Conservation (phyloP, 1,284 basidiomycete species). For the Sanghuangporus weigelae region DNA sequence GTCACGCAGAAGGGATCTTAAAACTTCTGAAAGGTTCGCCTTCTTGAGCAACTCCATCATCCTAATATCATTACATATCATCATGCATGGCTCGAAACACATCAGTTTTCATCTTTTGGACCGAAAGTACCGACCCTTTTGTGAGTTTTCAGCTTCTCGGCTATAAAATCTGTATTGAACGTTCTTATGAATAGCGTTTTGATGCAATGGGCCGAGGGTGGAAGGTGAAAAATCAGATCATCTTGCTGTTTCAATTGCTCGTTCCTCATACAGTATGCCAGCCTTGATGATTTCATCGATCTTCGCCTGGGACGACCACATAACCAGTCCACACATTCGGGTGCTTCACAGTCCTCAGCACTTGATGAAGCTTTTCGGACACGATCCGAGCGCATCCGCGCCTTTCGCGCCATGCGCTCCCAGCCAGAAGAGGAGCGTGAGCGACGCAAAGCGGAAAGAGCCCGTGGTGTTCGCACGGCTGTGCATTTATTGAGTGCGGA, state of each 20-base stretch:
- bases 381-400: slow-evolving; percentile 65
- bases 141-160: slow-evolving; percentile 35
- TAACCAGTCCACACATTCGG: slow-evolving; percentile 22
- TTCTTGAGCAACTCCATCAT: slow-evolving; percentile 84
- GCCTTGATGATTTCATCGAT: slow-evolving; percentile 81
- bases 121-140: slow-evolving; percentile 80
- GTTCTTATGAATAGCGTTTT: slow-evolving; percentile 55
- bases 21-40: slow-evolving; percentile 48
- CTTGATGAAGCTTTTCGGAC: slow-evolving; percentile 38
- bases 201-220: slow-evolving; percentile 93
- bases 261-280: slow-evolving; percentile 23
- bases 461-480: slow-evolving; percentile 51
- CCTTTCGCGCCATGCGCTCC: slow-evolving; percentile 64
- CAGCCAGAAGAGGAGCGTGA: slow-evolving; percentile 61
- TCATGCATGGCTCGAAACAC: slow-evolving; percentile 89
- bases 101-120: slow-evolving; percentile 81
- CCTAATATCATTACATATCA: slow-evolving; percentile 94
- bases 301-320: slow-evolving; percentile 52
- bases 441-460: slow-evolving; percentile 47
- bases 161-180: slow-evolving; percentile 1
- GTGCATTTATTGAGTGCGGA: slow-evolving; percentile 78
- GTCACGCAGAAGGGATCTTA: not conserved
- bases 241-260: not conserved
- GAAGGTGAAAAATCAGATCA: slow-evolving; percentile 37
- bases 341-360: slow-evolving; percentile 16